A percentile compares a stretch with the other conserved stretches of the same genome.
Evolutionary conservation across 805 yeast genomes (phyloP).

Genomic region (Lachancea cidri): DNA sequence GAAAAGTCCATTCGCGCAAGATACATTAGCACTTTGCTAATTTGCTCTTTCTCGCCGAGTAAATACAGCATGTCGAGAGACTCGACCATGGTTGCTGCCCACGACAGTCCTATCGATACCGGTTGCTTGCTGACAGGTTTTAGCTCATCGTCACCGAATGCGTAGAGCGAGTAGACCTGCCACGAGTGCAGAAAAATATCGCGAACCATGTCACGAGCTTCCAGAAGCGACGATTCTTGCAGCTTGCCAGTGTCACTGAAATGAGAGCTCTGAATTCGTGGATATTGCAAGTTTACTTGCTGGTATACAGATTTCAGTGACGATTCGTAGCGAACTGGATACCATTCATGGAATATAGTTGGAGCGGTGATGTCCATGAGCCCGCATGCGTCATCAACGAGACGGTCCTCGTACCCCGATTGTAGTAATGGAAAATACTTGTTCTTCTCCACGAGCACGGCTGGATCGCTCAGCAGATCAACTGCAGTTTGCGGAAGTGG

Average conservation of each 20-base stretch:
- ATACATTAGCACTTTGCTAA: conserved; percentile 35
- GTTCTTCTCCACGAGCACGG: conserved; percentile 31
- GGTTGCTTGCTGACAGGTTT: conserved; percentile 34
- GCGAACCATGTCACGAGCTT: conserved; percentile 31
- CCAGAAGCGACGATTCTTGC: conserved; percentile 2
- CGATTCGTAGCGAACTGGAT: conserved; percentile 25
- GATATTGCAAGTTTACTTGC: conserved; percentile 15
- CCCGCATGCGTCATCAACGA: conserved; percentile 1
- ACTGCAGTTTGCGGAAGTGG: no score
- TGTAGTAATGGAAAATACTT: conserved; percentile 36
- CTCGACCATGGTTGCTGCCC: conserved; percentile 28
- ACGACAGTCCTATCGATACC: conserved; percentile 57
- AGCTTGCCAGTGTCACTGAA: conserved; percentile 23
- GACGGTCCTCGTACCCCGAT: conserved; percentile 15
- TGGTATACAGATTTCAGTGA: conserved; percentile 18
- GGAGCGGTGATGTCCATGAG: conserved; percentile 16
- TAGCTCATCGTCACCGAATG: conserved; percentile 45
- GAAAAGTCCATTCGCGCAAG: conserved; percentile 38
- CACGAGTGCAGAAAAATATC: conserved; percentile 40
- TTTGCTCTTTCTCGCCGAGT: conserved; percentile 40
- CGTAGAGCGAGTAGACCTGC: conserved; percentile 38
- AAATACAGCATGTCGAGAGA: conserved; percentile 47
- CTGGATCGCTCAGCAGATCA: conserved; percentile 19
- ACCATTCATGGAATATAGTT: conserved; percentile 20
- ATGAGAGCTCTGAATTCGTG: conserved; percentile 26